Evolutionary conservation across 306 rosid genomes (phyloP).

Genomic region (Rosa lucieae): DNA sequence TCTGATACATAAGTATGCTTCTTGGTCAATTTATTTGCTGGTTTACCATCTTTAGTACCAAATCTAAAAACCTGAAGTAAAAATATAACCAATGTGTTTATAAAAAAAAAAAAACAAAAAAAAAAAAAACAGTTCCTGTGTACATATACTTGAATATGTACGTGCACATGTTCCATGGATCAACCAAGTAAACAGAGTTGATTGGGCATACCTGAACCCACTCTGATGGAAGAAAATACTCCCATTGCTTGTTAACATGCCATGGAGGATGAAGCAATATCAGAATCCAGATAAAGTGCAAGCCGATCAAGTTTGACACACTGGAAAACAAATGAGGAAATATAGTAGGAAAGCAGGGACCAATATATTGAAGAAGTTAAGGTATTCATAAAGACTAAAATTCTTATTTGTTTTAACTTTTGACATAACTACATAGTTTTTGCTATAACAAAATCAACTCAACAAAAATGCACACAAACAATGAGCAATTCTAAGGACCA

Average conservation of each 20-base stretch:
- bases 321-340: constrained; percentile 48
- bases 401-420: not conserved
- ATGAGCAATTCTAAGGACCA: not conserved
- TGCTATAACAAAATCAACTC: not conserved
- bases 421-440: not conserved
- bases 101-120: too few species aligned
- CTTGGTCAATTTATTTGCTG: constrained; percentile 49
- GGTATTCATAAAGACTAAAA: not conserved
- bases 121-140: too few species aligned
- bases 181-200: not conserved
- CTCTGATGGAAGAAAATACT: constrained; percentile 84
- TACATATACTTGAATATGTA: not conserved
- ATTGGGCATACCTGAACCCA: constrained; percentile 75
- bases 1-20: constrained; percentile 64
- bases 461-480: not conserved
- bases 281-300: constrained; percentile 87
- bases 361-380: constrained; percentile 4
- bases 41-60: constrained; percentile 86
- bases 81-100: too few species aligned
- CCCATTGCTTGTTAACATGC: constrained; percentile 80
- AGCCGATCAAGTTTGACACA: constrained; percentile 82
- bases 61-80: too few species aligned
- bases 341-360: constrained; percentile 2
- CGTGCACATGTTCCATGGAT: not conserved
- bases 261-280: constrained; percentile 76